Evolutionary conservation across 257 asterid genomes (phyloP).

Genomic region (Solanum phureja): DNA sequence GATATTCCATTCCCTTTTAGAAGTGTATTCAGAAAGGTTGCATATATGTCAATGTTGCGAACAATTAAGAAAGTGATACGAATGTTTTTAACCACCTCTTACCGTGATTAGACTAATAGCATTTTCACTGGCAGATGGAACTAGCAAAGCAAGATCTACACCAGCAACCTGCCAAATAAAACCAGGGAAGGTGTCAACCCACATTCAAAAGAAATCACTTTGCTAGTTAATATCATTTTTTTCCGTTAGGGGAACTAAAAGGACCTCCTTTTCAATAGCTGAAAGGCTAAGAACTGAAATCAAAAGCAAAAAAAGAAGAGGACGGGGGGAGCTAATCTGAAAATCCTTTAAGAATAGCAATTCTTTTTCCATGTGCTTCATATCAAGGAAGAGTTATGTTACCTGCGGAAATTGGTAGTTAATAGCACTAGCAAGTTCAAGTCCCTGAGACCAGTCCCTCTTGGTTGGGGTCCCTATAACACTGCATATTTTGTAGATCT

Average conservation of each 20-base stretch:
- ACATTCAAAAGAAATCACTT: neutral
- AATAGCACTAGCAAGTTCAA: conserved; percentile 68
- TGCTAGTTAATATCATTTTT: neutral
- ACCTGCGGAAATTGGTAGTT: conserved; percentile 84
- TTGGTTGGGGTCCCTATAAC: conserved; percentile 74
- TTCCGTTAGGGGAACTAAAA: neutral
- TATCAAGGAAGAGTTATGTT: neutral
- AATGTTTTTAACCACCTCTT: neutral
- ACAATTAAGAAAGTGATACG: neutral
- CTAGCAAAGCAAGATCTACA: conserved; percentile 36
- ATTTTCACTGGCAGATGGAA: conserved; percentile 57
- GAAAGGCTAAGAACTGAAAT: neutral
- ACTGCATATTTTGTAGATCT: conserved; percentile 81
- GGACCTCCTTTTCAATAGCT: neutral
- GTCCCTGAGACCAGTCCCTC: conserved; percentile 72
- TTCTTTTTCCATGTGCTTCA: neutral
- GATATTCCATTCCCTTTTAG: too few relatives aligned
- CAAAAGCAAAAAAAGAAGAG: neutral
- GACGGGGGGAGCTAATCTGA: neutral
- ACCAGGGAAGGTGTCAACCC: neutral
- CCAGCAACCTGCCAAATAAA: conserved; percentile 16
- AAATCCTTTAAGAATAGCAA: neutral
- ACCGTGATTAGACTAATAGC: conserved; percentile 61
- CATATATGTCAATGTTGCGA: neutral
- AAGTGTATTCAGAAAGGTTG: too few relatives aligned